Percentiles rank a stretch among this genome's conserved stretches.
These are phyloP conservation scores for Talaromyces albobiverticillius DNA, from an alignment of 2,329 filamentous ascomycete species.

Conservation along the genomic window DNA sequence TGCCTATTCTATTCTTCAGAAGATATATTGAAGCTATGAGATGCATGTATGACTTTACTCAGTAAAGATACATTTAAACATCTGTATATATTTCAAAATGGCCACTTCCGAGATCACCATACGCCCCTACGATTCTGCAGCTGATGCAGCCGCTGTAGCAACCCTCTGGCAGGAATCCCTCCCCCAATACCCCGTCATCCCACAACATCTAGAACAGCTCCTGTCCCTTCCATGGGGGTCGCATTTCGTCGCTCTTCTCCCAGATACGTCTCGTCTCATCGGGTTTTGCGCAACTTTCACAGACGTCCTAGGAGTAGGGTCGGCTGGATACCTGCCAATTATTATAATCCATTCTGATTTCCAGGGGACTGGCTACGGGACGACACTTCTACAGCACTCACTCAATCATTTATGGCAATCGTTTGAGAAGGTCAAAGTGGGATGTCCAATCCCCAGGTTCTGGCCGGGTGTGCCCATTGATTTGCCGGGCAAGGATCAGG, in stretches of 20 bases:
- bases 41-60: too few species aligned
- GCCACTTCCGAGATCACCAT: neutral
- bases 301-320: neutral
- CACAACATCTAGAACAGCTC: slow-evolving; percentile 2
- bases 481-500: neutral
- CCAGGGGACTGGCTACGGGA: neutral
- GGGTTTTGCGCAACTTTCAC: slow-evolving; percentile 6
- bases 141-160: neutral
- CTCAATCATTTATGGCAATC: neutral
- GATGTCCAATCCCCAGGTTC: slow-evolving; percentile 4
- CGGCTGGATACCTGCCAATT: slow-evolving; percentile 1
- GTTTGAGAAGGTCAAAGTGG: neutral
- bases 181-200: slow-evolving; percentile 5
- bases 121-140: neutral
- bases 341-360: neutral
- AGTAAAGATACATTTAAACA: too few species aligned
- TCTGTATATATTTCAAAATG: neutral
- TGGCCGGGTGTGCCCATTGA: slow-evolving; percentile 8
- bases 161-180: slow-evolving; percentile 5
- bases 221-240: neutral
- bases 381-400: neutral
- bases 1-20: too few species aligned
- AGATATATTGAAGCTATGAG: too few species aligned
- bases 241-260: neutral
- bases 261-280: neutral